A percentile compares a stretch with the other conserved stretches of the same genome.
phyloP scores from a whole-genome alignment of 2,329 filamentous ascomycete genomes.

The Diaporthe destruens region DNA sequence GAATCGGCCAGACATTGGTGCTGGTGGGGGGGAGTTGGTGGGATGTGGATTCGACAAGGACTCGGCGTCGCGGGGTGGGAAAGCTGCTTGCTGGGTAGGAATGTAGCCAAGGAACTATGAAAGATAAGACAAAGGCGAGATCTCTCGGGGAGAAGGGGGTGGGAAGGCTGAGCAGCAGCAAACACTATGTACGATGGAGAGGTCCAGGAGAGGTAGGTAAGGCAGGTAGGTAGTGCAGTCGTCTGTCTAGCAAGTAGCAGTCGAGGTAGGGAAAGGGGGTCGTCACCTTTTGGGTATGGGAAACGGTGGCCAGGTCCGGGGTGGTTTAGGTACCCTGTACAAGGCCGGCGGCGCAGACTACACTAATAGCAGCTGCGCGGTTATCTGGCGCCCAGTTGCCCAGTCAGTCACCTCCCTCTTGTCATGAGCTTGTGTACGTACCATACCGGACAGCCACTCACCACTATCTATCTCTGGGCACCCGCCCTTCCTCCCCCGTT shows the following conservation, averaged over 20 bases:
- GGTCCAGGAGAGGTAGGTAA: background rate
- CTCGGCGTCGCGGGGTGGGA: background rate
- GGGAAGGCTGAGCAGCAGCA: slow-evolving; percentile 3
- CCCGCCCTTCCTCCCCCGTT: background rate
- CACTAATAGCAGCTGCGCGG: slow-evolving; percentile 15
- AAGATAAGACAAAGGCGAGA: background rate
- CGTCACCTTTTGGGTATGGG: slow-evolving; percentile 28
- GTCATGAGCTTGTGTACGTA: slow-evolving; percentile 5
- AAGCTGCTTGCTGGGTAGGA: slow-evolving; percentile 2
- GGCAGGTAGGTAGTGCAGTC: background rate
- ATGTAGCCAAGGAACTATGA: background rate
- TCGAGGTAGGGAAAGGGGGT: slow-evolving; percentile 9
- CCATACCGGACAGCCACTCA: too few relatives aligned
- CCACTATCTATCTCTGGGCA: too few relatives aligned
- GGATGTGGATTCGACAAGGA: slow-evolving; percentile 2
- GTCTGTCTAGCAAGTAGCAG: background rate
- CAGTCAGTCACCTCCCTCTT: slow-evolving; percentile 4
- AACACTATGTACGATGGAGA: slow-evolving; percentile 18
- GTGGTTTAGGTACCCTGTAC: slow-evolving; percentile 25
- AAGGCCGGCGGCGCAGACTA: slow-evolving; percentile 15
- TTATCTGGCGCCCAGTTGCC: too few relatives aligned
- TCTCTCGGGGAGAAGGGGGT: slow-evolving; percentile 3
- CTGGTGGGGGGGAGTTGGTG: slow-evolving; percentile 4
- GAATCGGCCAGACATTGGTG: slow-evolving; percentile 72
- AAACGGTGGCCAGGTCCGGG: slow-evolving; percentile 31